A percentile compares a stretch with the other conserved stretches of the same genome.
These are phyloP conservation scores for Stylosanthes scabra DNA, from an alignment of 331 rosid genomes.

Conservation along the genomic window DNA sequence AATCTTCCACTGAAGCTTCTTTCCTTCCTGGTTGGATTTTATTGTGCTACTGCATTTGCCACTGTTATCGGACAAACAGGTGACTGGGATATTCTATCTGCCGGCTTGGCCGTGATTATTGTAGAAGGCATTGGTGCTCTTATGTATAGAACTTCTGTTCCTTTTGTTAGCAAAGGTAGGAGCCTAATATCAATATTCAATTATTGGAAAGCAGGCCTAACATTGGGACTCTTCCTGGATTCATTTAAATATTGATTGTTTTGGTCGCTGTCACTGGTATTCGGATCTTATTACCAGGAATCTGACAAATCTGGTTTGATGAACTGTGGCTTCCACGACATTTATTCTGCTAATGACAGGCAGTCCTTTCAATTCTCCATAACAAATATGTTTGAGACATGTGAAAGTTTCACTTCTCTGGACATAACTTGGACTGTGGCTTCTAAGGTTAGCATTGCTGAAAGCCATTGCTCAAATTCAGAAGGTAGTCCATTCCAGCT, in stretches of 20 bases:
- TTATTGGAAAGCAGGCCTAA: conserved; percentile 96
- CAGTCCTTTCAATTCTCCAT: conserved; percentile 16
- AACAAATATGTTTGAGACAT: conserved; percentile 4
- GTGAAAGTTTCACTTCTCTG: conserved; percentile 11
- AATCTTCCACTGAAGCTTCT: conserved; percentile 77
- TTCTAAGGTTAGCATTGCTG: conserved; percentile 21
- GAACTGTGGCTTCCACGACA: too few species aligned
- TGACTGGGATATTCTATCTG: conserved; percentile 97
- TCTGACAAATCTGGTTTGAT: too few species aligned
- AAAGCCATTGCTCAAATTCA: conserved; percentile 9
- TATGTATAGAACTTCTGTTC: conserved; percentile 76
- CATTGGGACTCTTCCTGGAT: conserved; percentile 95
- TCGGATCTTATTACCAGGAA: too few species aligned
- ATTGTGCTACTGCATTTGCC: conserved; percentile 92
- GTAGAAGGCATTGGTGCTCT: conserved; percentile 97
- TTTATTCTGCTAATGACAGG: background rate
- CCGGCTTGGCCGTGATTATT: conserved; percentile 82
- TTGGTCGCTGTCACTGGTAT: too few species aligned
- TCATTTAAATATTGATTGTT: conserved; percentile 74
- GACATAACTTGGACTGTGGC: background rate
- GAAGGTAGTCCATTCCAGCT: conserved; percentile 17
- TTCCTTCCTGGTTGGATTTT: conserved; percentile 88
- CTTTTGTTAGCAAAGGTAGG: conserved; percentile 55
- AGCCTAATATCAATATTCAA: conserved; percentile 74
- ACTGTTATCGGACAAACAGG: conserved; percentile 98